A percentile compares a stretch with the other conserved stretches of the same genome.
These are phyloP conservation scores for Yueomyces sp. DNA, from an alignment of 1,139 yeast species.

Conservation along the genomic window DNA sequence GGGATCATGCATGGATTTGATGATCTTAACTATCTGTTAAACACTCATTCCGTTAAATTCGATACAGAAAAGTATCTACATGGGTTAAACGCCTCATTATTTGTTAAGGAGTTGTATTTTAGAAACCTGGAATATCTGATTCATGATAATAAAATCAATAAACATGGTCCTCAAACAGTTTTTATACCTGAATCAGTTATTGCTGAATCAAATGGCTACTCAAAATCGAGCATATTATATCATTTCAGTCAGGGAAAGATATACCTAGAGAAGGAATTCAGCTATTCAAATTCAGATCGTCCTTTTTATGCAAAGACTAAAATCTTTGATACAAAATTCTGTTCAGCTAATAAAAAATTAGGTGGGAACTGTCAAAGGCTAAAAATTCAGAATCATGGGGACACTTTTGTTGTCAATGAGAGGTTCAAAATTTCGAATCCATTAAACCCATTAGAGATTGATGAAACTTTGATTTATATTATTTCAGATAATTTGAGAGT, in stretches of 20 bases:
- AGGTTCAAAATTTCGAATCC: slow-evolving; percentile 34
- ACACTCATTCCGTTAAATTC: slow-evolving; percentile 29
- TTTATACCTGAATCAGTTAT: slow-evolving; percentile 35
- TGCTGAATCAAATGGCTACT: slow-evolving; percentile 13
- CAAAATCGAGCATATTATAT: slow-evolving; percentile 38
- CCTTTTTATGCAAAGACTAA: slow-evolving; percentile 9
- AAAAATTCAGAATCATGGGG: slow-evolving; percentile 26
- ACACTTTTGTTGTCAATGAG: slow-evolving; percentile 30
- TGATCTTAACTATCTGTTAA: slow-evolving; percentile 24
- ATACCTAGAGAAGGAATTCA: slow-evolving; percentile 14
- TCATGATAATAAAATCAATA: slow-evolving; percentile 49
- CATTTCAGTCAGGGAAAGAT: slow-evolving; percentile 52
- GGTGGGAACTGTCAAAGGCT: slow-evolving; percentile 38
- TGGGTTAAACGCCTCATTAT: slow-evolving; percentile 55
- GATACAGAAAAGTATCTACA: slow-evolving; percentile 62
- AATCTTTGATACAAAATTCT: slow-evolving; percentile 35
- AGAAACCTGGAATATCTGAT: slow-evolving; percentile 47
- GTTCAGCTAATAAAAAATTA: slow-evolving; percentile 27
- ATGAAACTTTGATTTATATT: slow-evolving; percentile 50
- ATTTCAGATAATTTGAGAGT: slow-evolving; percentile 45
- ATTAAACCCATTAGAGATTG: slow-evolving; percentile 29
- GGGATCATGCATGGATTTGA: slow-evolving; percentile 54
- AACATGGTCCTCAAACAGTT: slow-evolving; percentile 14
- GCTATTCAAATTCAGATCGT: not conserved
- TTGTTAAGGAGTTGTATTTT: slow-evolving; percentile 59